A percentile compares a stretch with the other conserved stretches of the same genome.
Evolutionary conservation across 2,329 filamentous ascomycete species (phyloP).

Genomic region (Whalleya microplaca): DNA sequence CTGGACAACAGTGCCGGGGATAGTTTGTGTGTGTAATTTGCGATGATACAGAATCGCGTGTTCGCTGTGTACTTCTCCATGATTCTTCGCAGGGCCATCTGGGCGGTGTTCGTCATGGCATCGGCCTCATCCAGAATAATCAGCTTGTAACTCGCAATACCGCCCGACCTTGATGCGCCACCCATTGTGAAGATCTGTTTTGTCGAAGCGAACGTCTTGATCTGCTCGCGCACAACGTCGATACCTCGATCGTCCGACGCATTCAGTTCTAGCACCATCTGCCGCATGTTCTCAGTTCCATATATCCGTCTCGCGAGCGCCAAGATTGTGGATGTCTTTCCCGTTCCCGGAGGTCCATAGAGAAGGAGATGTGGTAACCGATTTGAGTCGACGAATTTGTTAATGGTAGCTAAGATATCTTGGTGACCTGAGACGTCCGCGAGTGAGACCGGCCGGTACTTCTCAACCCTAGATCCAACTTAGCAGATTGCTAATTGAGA

Average conservation of each 20-base stretch:
- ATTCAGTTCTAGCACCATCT: slow-evolving; percentile 98
- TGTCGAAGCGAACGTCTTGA: slow-evolving; percentile 98
- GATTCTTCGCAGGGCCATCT: slow-evolving; percentile 94
- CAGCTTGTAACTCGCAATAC: slow-evolving; percentile 83
- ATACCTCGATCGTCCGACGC: slow-evolving; percentile 97
- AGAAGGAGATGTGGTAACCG: slow-evolving; percentile 93
- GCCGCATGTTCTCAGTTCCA: slow-evolving; percentile 86
- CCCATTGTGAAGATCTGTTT: slow-evolving; percentile 89
- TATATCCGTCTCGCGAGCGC: slow-evolving; percentile 94
- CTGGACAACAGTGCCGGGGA: slow-evolving; percentile 89
- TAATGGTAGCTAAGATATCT: slow-evolving; percentile 96
- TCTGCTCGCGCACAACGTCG: slow-evolving; percentile 96
- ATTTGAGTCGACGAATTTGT: slow-evolving; percentile 95
- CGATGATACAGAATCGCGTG: slow-evolving; percentile 96
- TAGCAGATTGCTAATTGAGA: not conserved
- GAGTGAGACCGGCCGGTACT: slow-evolving; percentile 88
- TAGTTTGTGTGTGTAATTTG: slow-evolving; percentile 98
- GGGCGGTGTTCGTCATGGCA: slow-evolving; percentile 97
- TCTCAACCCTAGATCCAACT: slow-evolving; percentile 75
- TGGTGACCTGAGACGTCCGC: slow-evolving; percentile 95
- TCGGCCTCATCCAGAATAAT: slow-evolving; percentile 99
- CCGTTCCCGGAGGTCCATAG: slow-evolving; percentile 94
- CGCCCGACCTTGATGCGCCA: slow-evolving; percentile 49
- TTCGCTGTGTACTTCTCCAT: slow-evolving; percentile 99
- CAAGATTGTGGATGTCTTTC: slow-evolving; percentile 95